These are phyloP conservation scores for Nicotiana otophora DNA, from an alignment of 257 asterid genomes.

Conservation along the genomic window DNA sequence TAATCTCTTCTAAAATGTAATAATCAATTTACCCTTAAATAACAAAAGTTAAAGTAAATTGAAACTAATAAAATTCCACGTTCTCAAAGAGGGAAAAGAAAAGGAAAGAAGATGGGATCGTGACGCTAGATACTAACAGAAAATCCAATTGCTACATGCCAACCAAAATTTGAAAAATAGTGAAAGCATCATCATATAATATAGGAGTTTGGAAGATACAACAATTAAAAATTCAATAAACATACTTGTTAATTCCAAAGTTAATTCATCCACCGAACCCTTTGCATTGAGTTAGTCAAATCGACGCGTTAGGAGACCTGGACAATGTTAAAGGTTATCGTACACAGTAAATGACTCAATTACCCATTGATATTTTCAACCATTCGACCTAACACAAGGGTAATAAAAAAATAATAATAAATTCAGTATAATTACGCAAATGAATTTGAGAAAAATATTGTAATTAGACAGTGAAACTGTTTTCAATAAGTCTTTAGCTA, in stretches of 20 bases:
- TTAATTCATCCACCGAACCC: background rate
- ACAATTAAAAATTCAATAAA: background rate
- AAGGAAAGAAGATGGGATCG: background rate
- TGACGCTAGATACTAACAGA: background rate
- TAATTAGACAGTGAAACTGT: no score
- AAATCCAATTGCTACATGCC: background rate
- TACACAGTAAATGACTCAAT: conserved; percentile 8
- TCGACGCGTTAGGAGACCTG: conserved; percentile 28
- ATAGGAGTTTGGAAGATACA: background rate
- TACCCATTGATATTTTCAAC: background rate
- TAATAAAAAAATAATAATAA: no score
- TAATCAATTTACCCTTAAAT: no score
- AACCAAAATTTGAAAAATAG: background rate
- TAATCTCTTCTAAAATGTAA: no score
- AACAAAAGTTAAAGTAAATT: no score
- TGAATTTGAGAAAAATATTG: fast-evolving
- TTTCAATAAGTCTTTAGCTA: no score
- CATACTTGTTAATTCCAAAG: background rate
- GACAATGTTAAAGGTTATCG: background rate
- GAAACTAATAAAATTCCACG: background rate
- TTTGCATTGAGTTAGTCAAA: conserved; percentile 37
- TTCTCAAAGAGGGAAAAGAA: background rate
- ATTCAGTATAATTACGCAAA: no score
- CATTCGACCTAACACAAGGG: no score
- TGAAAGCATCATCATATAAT: background rate